These are phyloP conservation scores for Teratosphaeria viscida DNA, from an alignment of 2,329 filamentous ascomycete species.

Conservation along the genomic window DNA sequence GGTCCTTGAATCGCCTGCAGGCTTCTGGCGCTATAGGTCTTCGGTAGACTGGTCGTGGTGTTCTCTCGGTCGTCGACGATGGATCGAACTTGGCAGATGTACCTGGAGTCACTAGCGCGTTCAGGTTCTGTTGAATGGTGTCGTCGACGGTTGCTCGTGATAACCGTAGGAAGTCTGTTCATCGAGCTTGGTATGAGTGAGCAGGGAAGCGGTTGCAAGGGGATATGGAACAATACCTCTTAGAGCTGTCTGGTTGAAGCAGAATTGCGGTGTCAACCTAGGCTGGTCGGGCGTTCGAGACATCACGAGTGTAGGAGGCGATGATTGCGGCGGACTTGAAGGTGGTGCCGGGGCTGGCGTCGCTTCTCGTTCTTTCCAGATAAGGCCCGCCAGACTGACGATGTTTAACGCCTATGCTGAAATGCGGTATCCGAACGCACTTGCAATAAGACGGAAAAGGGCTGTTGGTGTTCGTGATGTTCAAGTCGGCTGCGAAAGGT, in stretches of 20 bases:
- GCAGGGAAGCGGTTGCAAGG: conserved; percentile 4
- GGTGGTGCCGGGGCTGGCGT: conserved; percentile 2
- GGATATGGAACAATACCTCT: conserved; percentile 30
- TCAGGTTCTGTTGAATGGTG: conserved; percentile 85
- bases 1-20: conserved; percentile 63
- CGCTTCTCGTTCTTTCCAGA: conserved; percentile 16
- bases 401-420: background rate
- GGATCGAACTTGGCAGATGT: conserved; percentile 61
- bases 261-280: conserved; percentile 38
- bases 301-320: conserved; percentile 22
- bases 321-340: conserved; percentile 5
- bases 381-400: conserved; percentile 17
- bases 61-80: conserved; percentile 57
- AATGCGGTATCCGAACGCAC: too few species aligned
- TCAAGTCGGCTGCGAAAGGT: too few species aligned
- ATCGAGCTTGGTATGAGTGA: conserved; percentile 21
- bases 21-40: conserved; percentile 48
- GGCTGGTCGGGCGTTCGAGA: conserved; percentile 32
- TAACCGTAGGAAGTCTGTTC: conserved; percentile 74
- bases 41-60: conserved; percentile 38
- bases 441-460: background rate
- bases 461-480: background rate
- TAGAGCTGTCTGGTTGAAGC: conserved; percentile 42
- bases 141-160: conserved; percentile 83
- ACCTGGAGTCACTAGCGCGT: conserved; percentile 72